Evolutionary conservation across 495 filamentous ascomycete species (phyloP), one percentile per base, ranked within the genome.

Genomic region (Penicillium manginii): DNA sequence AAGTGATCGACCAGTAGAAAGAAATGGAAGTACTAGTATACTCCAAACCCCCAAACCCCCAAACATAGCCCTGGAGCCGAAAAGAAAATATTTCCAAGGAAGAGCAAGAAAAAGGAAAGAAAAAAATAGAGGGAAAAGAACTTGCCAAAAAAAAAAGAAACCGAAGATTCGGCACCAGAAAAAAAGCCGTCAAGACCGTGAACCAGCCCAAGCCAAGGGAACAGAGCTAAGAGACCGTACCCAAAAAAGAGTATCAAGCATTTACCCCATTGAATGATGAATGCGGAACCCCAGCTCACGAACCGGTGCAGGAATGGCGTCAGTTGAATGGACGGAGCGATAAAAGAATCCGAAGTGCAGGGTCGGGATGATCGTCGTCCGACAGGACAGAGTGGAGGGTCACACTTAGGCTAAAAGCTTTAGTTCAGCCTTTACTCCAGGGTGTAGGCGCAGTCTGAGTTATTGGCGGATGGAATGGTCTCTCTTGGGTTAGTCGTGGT

Each of bases 301-400:
- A 45, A 45, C 40, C 18, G 40, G 40, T 10, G 40, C 35, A 12
- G n/a, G 19, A 21, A 47, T 47, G 45, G 45, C 45, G 45, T 47
- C 45, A 47, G 45, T 14, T 14, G 19, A 47, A 19, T 43, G 22
- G 22, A 47, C 45, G 45, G 45, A 47, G 45, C n/a, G 45, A 47
- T 47, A 47, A 47, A 47, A 47, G 45, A 26, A 26, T 47, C 45
- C 45, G 45, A 26, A 11, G 19, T 4, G 9, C 19, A 22, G 21
- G 12, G 45, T 47, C 45, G 45, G 45, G 45, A 11, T n/a, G 45
- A 47, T 47, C 45, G 45, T 47, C 45, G 45, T 47, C 45, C 45
- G 45, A 47, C 8, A 37, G 35, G 11, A n/a, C n/a, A n/a, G n/a
- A 37, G 11, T 37, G 35, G 15, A 37, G 35, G 22, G 8, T 45